These are phyloP conservation scores for Mortierella sp. DNA, from an alignment of 371 early-diverging fungal species.

Conservation along the genomic window DNA sequence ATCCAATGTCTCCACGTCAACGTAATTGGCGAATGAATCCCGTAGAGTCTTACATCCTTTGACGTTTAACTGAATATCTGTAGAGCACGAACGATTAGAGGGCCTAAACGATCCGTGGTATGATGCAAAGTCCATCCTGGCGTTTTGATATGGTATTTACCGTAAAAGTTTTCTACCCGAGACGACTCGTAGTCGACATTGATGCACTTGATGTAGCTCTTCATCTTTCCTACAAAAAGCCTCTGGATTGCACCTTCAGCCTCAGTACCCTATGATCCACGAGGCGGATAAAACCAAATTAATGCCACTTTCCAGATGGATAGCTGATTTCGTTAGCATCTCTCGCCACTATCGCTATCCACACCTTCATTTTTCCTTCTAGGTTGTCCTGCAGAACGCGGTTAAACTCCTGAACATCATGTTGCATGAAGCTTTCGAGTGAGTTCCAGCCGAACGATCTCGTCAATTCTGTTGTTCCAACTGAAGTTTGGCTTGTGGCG, in stretches of 20 bases:
- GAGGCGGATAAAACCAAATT: not conserved
- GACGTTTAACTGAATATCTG: conserved; percentile 95
- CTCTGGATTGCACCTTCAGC: conserved; percentile 92
- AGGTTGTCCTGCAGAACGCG: conserved; percentile 96
- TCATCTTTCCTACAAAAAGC: conserved; percentile 95
- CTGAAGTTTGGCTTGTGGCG: conserved; percentile 73
- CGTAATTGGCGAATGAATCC: conserved; percentile 93
- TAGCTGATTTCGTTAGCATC: no score
- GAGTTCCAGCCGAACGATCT: conserved; percentile 98
- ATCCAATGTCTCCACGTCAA: conserved; percentile 90
- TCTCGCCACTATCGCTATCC: not conserved
- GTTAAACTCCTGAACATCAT: conserved; percentile 98
- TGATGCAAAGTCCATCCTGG: not conserved
- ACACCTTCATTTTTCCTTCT: conserved; percentile 93
- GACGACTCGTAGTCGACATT: conserved; percentile 95
- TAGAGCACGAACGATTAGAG: not conserved
- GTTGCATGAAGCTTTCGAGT: conserved; percentile 94
- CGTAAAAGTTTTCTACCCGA: conserved; percentile 88
- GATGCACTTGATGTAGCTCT: conserved; percentile 93
- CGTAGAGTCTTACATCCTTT: conserved; percentile 90
- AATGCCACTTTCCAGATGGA: no score
- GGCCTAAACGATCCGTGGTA: not conserved
- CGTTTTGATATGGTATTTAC: conserved; percentile 38
- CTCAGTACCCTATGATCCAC: conserved; percentile 72
- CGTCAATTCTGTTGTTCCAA: conserved; percentile 94